Evolutionary conservation across 116 monocot genomes (phyloP).

Genomic region (Phalaenopsis hybrid): DNA sequence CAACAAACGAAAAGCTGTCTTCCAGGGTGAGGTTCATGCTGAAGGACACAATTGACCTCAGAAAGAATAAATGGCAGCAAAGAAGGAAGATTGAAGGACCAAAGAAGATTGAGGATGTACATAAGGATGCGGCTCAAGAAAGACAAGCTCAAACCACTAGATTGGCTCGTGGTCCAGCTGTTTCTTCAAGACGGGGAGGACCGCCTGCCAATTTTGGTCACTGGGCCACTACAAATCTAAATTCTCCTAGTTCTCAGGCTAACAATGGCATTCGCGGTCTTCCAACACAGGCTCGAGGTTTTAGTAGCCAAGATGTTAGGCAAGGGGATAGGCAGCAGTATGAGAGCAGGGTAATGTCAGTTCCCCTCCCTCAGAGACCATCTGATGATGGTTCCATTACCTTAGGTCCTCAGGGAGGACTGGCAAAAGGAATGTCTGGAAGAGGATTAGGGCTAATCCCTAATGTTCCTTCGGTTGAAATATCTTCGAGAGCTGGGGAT

Average conservation of each 20-base stretch:
- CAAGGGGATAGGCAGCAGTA: conserved; percentile 48
- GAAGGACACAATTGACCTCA: conserved; percentile 79
- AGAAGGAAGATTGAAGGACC: conserved; percentile 91
- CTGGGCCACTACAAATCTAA: conserved; percentile 24
- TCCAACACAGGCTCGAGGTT: conserved; percentile 32
- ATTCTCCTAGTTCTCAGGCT: conserved; percentile 47
- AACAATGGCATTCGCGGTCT: conserved; percentile 23
- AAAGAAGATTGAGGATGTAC: conserved; percentile 94
- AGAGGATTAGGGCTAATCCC: conserved; percentile 51
- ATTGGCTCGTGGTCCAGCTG: conserved; percentile 47
- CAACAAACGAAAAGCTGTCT: conserved; percentile 60
- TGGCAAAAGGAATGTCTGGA: conserved; percentile 71
- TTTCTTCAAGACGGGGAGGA: conserved; percentile 52
- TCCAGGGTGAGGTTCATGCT: conserved; percentile 83
- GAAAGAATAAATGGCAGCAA: conserved; percentile 83
- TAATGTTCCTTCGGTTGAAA: conserved; percentile 21
- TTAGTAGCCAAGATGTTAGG: conserved; percentile 53
- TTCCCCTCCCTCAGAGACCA: conserved; percentile 55
- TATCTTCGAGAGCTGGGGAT: conserved; percentile 17
- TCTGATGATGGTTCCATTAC: conserved; percentile 51
- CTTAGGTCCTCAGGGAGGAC: conserved; percentile 79
- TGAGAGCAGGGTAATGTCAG: conserved; percentile 32
- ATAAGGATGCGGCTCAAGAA: conserved; percentile 80
- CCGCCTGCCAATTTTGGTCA: conserved; percentile 43
- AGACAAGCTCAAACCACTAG: conserved; percentile 75